Conservation (phyloP, 2,329 filamentous ascomycete species). For the Trichoderma simmonsii region DNA sequence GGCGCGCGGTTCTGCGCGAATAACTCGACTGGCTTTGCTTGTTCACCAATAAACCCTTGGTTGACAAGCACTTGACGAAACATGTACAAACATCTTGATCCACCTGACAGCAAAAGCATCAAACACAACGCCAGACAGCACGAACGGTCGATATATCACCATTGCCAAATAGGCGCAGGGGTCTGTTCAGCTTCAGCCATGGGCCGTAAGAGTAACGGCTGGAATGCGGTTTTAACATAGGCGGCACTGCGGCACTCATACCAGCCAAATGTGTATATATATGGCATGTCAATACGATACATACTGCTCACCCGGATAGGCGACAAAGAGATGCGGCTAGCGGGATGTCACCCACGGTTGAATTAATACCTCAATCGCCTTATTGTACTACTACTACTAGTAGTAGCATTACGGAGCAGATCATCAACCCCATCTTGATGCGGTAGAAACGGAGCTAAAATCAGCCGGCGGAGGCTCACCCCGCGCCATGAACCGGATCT, state of each 20-base stretch:
- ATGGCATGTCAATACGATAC: not conserved
- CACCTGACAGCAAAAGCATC: not conserved
- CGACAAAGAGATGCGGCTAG: constrained; percentile 11
- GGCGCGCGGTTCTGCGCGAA: not conserved
- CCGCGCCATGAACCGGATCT: constrained; percentile 11
- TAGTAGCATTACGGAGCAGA: not conserved
- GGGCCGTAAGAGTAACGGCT: not conserved
- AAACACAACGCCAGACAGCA: not conserved
- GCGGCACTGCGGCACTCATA: not conserved
- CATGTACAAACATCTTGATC: not conserved
- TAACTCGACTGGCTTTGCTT: not conserved
- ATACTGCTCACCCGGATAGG: not conserved
- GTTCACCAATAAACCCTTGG: not conserved
- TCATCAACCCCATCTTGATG: not conserved
- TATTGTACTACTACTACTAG: not conserved
- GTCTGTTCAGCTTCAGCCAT: not conserved
- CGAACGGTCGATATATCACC: not conserved
- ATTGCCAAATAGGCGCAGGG: not conserved
- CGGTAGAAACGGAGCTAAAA: not conserved
- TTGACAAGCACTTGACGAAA: not conserved
- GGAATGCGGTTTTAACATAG: not conserved
- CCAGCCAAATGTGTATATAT: not conserved
- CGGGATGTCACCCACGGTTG: constrained; percentile 13
- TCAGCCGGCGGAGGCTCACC: not conserved
- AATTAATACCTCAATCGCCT: not conserved